Evolutionary conservation across 1,284 basidiomycete genomes (phyloP), one percentile per base, ranked within the genome.

Genomic region (Neotropicomus parvogracilis): DNA sequence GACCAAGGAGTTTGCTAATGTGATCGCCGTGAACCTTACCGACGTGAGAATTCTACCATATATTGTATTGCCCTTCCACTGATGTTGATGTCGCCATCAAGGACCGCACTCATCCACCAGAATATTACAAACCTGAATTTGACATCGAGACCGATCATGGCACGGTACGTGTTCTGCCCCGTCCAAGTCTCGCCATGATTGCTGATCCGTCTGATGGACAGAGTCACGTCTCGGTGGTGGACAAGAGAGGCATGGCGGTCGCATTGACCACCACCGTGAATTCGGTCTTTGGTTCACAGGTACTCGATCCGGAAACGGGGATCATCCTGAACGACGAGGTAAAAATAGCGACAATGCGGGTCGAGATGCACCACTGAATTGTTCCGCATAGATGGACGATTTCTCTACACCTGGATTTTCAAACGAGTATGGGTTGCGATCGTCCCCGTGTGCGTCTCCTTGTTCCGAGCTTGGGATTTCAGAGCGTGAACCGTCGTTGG

Each of bases 281-380:
- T 66, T 57, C 84, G 40, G 63, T 94, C 27, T 97, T 95, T 69
- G 93, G 93, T n/a, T 91, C 87, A 5, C 75, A 75, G 47, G 86
- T 95, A 12, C 76, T 95, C 61, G 91, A 94, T 65, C 78, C 86
- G 0, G 76, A 81, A 32, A 95, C 91, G 0, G 95, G 94, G 0
- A 77, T 97, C 24, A 80, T 97, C 45, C 69, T 97, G 38, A 97
- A 97, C 62, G 84, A 97, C 62, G 91, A 95, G 72, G 80, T 75
- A 52, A 53, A 42, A 42, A 35, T 27, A 17, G 40, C 13, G 1
- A 28, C 21, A 16, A 12, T 27, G 13, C 11, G 26, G 12, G 9
- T n/a, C 13, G n/a, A 27, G 26, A 28, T 1, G 9, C 17, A 20
- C 59, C 60, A 36, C 40, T 34, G 28, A 47, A 52, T 29, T 11